These are phyloP conservation scores for Lolium multiflorum DNA, from an alignment of 176 grass and related monocot species.

Conservation along the genomic window DNA sequence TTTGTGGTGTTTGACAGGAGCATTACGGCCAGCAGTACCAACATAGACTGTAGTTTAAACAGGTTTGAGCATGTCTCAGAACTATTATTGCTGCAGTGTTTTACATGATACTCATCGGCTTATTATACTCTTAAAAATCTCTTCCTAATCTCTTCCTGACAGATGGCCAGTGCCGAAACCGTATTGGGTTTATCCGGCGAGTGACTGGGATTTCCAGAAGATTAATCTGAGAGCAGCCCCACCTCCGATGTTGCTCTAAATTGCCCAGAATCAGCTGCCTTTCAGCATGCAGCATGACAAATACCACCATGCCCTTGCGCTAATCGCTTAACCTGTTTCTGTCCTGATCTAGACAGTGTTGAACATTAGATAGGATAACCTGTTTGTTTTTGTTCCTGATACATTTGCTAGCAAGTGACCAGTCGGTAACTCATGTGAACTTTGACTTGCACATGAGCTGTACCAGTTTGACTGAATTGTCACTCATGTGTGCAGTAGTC, in stretches of 20 bases:
- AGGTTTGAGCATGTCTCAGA: background rate
- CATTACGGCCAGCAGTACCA: background rate
- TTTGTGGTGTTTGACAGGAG: background rate
- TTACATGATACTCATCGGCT: background rate
- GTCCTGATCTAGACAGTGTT: background rate
- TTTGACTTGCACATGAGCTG: background rate
- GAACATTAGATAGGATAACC: background rate
- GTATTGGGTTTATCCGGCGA: background rate
- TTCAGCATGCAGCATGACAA: background rate
- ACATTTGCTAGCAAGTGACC: background rate
- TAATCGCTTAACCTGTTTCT: background rate
- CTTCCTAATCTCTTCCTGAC: background rate
- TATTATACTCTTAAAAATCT: background rate
- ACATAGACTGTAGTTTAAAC: background rate
- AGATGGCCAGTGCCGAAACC: slow-evolving; percentile 2
- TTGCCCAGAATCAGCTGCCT: background rate
- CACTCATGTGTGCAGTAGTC: background rate
- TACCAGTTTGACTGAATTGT: background rate
- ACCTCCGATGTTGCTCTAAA: background rate
- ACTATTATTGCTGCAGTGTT: background rate
- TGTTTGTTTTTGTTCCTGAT: background rate
- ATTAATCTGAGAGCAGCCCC: background rate
- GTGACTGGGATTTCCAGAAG: background rate
- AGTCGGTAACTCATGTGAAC: background rate
- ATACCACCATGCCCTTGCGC: background rate